Evolutionary conservation across 148 eudicot species (phyloP).

Genomic region (Rheum nobile): DNA sequence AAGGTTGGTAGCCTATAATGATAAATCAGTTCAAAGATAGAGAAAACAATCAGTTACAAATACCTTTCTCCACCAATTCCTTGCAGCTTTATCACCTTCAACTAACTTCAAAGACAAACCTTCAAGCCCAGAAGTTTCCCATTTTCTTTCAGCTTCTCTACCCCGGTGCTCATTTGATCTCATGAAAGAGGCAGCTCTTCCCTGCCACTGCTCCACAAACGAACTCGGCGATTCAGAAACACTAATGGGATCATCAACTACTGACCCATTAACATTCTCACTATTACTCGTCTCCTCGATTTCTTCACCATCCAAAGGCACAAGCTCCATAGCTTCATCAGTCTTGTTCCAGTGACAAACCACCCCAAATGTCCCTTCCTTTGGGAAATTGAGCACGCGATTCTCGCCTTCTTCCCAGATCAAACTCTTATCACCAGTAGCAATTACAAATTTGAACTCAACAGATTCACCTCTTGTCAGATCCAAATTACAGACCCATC

Average conservation of each 20-base stretch:
- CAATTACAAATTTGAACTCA: constrained; percentile 77
- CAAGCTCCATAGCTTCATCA: constrained; percentile 32
- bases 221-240: constrained; percentile 42
- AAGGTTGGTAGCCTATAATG: background rate
- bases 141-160: constrained; percentile 39
- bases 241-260: constrained; percentile 17
- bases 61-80: constrained; percentile 99
- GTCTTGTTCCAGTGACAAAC: constrained; percentile 65
- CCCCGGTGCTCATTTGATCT: constrained; percentile 67
- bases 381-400: constrained; percentile 45
- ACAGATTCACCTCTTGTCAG: constrained; percentile 35
- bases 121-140: constrained; percentile 81
- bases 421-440: constrained; percentile 37
- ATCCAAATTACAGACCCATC: constrained; percentile 69
- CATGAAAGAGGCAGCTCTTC: constrained; percentile 59
- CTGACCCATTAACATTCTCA: constrained; percentile 30
- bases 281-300: constrained; percentile 18
- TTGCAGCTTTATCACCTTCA: constrained; percentile 63
- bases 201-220: constrained; percentile 96
- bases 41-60: background rate
- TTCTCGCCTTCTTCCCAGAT: constrained; percentile 82
- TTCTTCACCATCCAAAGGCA: constrained; percentile 32
- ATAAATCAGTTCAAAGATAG: background rate
- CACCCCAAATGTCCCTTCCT: constrained; percentile 46
- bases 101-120: constrained; percentile 74